Evolutionary conservation across 305 asterid species (phyloP).

Genomic region (Salvia sclarea): DNA sequence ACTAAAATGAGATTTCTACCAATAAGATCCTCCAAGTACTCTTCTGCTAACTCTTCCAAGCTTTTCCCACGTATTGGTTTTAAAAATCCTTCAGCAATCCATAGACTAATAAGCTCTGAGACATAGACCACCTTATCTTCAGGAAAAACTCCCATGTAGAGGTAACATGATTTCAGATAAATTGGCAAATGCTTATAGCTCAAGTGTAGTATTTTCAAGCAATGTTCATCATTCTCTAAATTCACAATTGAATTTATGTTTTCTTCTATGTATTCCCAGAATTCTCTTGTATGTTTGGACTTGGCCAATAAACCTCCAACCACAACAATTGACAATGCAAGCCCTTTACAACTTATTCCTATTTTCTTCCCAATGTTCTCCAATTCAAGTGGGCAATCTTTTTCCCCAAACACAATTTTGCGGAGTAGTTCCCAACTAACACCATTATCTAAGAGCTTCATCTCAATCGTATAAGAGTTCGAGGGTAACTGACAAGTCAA

Average conservation of each 20-base stretch:
- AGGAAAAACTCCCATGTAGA: background rate
- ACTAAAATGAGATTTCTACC: background rate
- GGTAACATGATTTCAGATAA: background rate
- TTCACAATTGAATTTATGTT: background rate
- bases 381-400: background rate
- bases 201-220: background rate
- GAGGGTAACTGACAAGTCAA: background rate
- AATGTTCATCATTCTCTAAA: background rate
- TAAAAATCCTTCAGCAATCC: conserved; percentile 29
- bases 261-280: background rate
- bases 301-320: background rate
- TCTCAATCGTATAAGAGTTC: background rate
- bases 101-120: background rate
- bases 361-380: background rate
- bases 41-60: background rate
- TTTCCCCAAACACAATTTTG: background rate
- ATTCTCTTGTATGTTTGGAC: background rate
- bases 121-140: background rate
- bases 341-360: background rate
- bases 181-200: background rate
- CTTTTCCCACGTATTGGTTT: background rate
- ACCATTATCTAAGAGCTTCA: background rate
- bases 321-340: conserved; percentile 5
- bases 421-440: background rate
- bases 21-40: background rate